Conservation (phyloP, 257 asterid species). For the Primulina tabacum region DNA sequence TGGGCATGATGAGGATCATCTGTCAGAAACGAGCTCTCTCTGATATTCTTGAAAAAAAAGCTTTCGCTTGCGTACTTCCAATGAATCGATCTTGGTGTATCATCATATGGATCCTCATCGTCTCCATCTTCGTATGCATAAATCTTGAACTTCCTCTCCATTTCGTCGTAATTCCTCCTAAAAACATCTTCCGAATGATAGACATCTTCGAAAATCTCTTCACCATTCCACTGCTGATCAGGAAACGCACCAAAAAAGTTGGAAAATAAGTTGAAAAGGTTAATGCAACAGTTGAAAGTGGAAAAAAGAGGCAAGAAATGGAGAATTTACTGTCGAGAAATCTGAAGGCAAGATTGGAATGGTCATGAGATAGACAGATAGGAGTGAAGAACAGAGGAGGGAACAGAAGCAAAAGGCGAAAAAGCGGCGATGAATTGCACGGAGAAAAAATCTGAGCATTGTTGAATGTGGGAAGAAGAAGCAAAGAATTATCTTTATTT, state of each 20-base stretch:
- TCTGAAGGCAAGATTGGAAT: background rate
- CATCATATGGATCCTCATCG: slow-evolving; percentile 28
- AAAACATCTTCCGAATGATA: slow-evolving; percentile 44
- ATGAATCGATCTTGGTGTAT: slow-evolving; percentile 26
- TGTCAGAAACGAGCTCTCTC: slow-evolving; percentile 46
- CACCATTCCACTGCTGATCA: slow-evolving; percentile 12
- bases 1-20: slow-evolving; percentile 50
- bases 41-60: slow-evolving; percentile 51
- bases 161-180: slow-evolving; percentile 45
- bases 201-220: slow-evolving; percentile 28
- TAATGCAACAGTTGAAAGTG: background rate
- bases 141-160: slow-evolving; percentile 61
- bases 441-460: background rate
- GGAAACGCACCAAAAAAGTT: background rate
- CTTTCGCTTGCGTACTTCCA: slow-evolving; percentile 64
- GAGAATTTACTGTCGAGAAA: background rate
- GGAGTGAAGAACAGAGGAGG: background rate
- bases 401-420: background rate
- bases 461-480: background rate
- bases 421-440: background rate
- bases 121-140: slow-evolving; percentile 50
- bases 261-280: background rate
- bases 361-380: background rate
- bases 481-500: background rate
- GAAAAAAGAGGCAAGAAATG: background rate